Base-by-base conservation (phyloP, 768 basidiomycete genomes). In the Ramaria rubella region DNA sequence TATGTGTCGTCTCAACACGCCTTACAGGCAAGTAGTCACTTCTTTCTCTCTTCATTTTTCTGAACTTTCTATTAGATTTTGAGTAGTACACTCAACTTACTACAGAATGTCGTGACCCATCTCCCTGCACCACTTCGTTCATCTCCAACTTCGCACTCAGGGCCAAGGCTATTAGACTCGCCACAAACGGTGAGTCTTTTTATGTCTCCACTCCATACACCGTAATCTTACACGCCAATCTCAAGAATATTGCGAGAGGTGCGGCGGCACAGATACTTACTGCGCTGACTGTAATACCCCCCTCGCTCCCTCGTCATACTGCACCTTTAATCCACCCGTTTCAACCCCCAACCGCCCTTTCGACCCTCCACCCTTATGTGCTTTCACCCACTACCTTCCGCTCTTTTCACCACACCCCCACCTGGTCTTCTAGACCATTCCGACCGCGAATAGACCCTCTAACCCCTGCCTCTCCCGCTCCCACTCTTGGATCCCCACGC, bases 321-420 rank as follows among this genome's bases (percentile, higher is more conserved):
- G 12, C 15, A 9, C 42, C 52, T 23, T n/a, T 46, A 17, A 42
- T 19, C 26, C 27, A 40, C 49, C 52, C 52, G 23, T 48, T 54
- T n/a, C 52, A 45, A 14, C 40, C 43, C 30, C 58, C 55, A 6
- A 36, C 55, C 19, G 55, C 55, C 21, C 43, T 17, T 23, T 56
- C 44, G 21, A 21, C 43, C 23, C 49, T 58, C 27, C 40, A 23
- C 48, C 48, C 5, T 52, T 55, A 5, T 27, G 17, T 11, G 36
- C 42, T 11, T 29, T 33, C 5, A 27, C 40, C 1, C 12, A 3
- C n/a, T 21, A 45, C 1, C 19, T n/a, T 21, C 21, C 55, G 42
- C 29, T 56, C 12, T 45, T 26, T 48, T 33, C 55, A 56, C 45
- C 54, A 42, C 23, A 19, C 24, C 26, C 43, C 21, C 29, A 23